Conservation (phyloP, 345 rosid genomes). For the Linum tenue region DNA sequence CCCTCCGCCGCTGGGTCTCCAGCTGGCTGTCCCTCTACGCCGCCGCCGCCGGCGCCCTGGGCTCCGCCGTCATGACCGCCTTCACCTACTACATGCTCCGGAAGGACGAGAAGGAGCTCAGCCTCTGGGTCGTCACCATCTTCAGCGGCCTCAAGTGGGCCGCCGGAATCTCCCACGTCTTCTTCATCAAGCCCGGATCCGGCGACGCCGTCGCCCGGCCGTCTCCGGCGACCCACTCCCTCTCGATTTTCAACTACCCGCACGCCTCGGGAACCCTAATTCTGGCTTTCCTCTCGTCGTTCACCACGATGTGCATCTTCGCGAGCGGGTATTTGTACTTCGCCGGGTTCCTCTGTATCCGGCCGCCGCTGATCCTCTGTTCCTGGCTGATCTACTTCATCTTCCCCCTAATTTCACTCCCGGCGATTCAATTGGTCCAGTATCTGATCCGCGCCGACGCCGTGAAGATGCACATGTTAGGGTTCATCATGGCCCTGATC, state of each 20-base stretch:
- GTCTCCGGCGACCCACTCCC: constrained; percentile 16
- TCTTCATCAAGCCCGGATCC: constrained; percentile 15
- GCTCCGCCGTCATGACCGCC: constrained; percentile 38
- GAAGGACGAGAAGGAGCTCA: constrained; percentile 16
- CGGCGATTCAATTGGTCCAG: constrained; percentile 40
- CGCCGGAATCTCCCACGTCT: constrained; percentile 27
- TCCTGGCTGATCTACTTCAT: constrained; percentile 44
- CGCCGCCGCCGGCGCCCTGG: constrained; percentile 38
- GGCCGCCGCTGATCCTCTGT: constrained; percentile 29
- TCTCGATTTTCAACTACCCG: constrained; percentile 34
- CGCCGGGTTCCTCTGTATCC: constrained; percentile 40
- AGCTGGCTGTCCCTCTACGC: constrained; percentile 48
- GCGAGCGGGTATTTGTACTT: constrained; percentile 29
- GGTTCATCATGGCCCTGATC: constrained; percentile 31
- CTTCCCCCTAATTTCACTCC: constrained; percentile 37
- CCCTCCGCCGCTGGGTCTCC: constrained; percentile 26
- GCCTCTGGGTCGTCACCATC: constrained; percentile 56
- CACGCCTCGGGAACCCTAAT: constrained; percentile 38
- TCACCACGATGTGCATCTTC: constrained; percentile 56
- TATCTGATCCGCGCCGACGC: constrained; percentile 26
- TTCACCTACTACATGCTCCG: constrained; percentile 48
- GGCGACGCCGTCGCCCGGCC: background rate
- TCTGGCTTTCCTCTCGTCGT: constrained; percentile 34
- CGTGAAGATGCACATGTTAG: constrained; percentile 44
- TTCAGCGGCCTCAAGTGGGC: constrained; percentile 58